Conservation (phyloP, 371 early-diverging fungal genomes). For the Mortierella sp. region DNA sequence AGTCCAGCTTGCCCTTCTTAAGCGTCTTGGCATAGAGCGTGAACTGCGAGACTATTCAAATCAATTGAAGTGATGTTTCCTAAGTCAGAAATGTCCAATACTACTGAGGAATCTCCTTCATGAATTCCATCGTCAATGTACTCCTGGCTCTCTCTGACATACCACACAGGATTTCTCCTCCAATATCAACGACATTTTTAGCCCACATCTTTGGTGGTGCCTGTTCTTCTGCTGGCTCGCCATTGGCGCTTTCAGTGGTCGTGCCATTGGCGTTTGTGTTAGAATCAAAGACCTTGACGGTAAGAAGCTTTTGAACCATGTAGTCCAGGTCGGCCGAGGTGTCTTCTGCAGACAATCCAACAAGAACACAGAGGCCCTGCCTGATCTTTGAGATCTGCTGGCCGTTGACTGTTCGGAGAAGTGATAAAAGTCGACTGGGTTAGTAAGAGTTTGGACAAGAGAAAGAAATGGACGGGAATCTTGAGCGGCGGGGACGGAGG, state of each 20-base stretch:
- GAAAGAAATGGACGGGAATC: not conserved
- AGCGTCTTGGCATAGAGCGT: slow-evolving; percentile 80
- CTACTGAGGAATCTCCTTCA: not conserved
- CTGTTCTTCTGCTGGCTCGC: not conserved
- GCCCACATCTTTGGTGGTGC: slow-evolving; percentile 70
- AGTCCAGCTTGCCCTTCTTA: slow-evolving; percentile 92
- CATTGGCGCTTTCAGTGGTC: too few relatives aligned
- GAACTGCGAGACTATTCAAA: slow-evolving; percentile 79
- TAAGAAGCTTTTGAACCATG: slow-evolving; percentile 78
- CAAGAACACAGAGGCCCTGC: slow-evolving; percentile 79
- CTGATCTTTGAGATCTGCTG: slow-evolving; percentile 75
- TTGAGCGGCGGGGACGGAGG: not conserved
- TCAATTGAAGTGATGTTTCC: not conserved
- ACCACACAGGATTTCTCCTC: slow-evolving; percentile 80
- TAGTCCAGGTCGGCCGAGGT: slow-evolving; percentile 78
- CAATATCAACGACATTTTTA: slow-evolving; percentile 75
- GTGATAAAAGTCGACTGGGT: not conserved
- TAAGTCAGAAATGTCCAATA: not conserved
- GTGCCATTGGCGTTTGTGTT: slow-evolving; percentile 11
- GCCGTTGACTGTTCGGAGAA: slow-evolving; percentile 63
- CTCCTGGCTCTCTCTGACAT: not conserved
- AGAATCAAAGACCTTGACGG: slow-evolving; percentile 80
- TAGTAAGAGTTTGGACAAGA: not conserved
- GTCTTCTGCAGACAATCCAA: slow-evolving; percentile 80
- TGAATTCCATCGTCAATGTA: not conserved